A percentile compares a stretch with the other conserved stretches of the same genome.
phyloP scores from a whole-genome alignment of 2,329 filamentous ascomycete species.

The Dactylonectria estremocensis region DNA sequence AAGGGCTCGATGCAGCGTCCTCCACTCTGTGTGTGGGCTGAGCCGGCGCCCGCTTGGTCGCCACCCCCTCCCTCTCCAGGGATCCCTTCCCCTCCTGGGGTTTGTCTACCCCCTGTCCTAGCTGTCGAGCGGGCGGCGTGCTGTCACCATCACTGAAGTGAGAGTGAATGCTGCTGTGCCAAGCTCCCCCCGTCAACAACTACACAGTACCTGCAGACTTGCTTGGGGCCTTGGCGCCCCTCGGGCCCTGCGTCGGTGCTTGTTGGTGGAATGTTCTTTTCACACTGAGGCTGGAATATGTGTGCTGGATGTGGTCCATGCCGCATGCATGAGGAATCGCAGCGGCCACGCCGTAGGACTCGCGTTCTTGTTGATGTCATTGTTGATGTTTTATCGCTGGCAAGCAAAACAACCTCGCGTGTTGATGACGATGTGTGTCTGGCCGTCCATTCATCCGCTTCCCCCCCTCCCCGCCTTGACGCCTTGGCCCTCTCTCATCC shows the following conservation, averaged over 20 bases:
- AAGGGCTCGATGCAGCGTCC: neutral
- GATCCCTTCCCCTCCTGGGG: no score
- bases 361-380: slow-evolving; percentile 5
- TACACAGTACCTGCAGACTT: slow-evolving; percentile 2
- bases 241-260: slow-evolving; percentile 1
- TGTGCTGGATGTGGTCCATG: neutral
- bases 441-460: slow-evolving; percentile 6
- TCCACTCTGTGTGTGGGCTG: slow-evolving; percentile 22
- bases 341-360: slow-evolving; percentile 23
- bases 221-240: neutral
- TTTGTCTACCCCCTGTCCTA: neutral
- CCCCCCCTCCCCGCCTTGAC: neutral
- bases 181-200: slow-evolving; percentile 9
- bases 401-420: neutral
- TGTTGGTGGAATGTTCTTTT: slow-evolving; percentile 14
- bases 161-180: slow-evolving; percentile 7
- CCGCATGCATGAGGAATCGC: slow-evolving; percentile 15
- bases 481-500: neutral
- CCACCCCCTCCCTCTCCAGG: neutral
- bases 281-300: slow-evolving; percentile 1
- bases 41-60: slow-evolving; percentile 4
- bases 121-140: neutral
- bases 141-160: neutral
- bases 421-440: slow-evolving; percentile 6
- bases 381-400: slow-evolving; percentile 1